Percentiles rank a stretch among this genome's conserved stretches.
Evolutionary conservation across 441 rosid species (phyloP).

Genomic region (Jatropha multifida): DNA sequence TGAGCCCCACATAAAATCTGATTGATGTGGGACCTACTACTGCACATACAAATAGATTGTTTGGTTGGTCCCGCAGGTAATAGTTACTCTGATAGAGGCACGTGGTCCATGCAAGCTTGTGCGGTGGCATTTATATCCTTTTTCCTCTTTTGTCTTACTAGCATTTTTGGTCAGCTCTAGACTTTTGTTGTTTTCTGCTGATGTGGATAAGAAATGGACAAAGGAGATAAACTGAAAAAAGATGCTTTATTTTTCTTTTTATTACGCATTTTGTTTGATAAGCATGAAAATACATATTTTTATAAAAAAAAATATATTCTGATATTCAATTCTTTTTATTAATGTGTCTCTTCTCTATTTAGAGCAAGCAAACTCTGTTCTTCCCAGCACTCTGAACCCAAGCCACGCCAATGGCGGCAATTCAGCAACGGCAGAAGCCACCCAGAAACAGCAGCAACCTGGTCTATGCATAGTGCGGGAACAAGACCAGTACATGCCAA

Average conservation of each 20-base stretch:
- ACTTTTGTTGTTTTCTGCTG: not conserved
- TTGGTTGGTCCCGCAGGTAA: not conserved
- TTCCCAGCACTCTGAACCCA: not conserved
- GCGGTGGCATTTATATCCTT: slow-evolving; percentile 14
- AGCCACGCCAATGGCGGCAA: slow-evolving; percentile 4
- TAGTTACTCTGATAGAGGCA: not conserved
- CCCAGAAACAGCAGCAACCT: slow-evolving; percentile 5
- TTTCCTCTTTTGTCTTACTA: not conserved
- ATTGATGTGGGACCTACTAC: not conserved
- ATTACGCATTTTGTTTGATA: no score
- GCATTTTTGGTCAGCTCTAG: not conserved
- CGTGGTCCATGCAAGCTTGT: not conserved
- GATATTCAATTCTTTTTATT: no score
- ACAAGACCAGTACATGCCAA: slow-evolving; percentile 83
- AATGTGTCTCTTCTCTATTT: no score
- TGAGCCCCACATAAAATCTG: not conserved
- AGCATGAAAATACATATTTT: no score
- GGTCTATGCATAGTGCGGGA: slow-evolving; percentile 34
- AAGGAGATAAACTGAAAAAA: not conserved
- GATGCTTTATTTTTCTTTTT: not conserved
- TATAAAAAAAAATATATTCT: no score
- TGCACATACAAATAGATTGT: not conserved
- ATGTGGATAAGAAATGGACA: not conserved
- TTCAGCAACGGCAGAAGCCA: not conserved
- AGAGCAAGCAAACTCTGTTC: not conserved